These are phyloP conservation scores for Erodium maritimum DNA, from an alignment of 345 rosid genomes.

Conservation along the genomic window DNA sequence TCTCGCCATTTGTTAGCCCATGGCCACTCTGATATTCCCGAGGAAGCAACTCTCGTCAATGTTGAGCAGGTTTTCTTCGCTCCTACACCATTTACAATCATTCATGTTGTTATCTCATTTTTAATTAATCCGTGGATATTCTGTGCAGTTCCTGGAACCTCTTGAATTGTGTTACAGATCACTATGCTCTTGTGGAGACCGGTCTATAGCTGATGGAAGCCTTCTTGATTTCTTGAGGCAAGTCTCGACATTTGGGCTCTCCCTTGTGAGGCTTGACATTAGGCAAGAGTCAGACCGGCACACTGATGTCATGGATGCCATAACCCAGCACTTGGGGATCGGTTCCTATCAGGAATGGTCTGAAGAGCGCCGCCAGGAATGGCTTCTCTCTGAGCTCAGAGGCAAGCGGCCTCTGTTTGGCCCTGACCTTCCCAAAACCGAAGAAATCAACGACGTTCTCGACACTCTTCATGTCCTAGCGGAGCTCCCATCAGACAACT, in stretches of 20 bases:
- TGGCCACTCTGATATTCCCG: constrained; percentile 77
- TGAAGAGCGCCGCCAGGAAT: constrained; percentile 69
- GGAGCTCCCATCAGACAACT: constrained; percentile 73
- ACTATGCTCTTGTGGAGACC: constrained; percentile 74
- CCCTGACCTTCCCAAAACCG: constrained; percentile 89
- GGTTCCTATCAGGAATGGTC: constrained; percentile 90
- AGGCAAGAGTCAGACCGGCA: constrained; percentile 94
- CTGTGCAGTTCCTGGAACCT: too few species aligned
- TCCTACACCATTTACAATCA: too few species aligned
- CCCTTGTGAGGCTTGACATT: constrained; percentile 86
- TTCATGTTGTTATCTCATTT: too few species aligned
- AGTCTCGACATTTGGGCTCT: constrained; percentile 94
- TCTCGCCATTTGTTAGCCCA: constrained; percentile 68
- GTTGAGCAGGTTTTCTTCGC: constrained; percentile 89
- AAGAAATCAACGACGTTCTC: constrained; percentile 76
- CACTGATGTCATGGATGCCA: constrained; percentile 85
- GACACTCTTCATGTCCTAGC: constrained; percentile 75
- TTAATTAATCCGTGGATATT: too few species aligned
- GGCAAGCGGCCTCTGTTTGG: constrained; percentile 94
- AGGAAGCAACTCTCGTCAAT: constrained; percentile 54
- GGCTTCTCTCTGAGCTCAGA: constrained; percentile 82
- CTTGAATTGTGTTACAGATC: constrained; percentile 94
- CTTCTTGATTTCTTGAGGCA: constrained; percentile 90
- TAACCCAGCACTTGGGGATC: constrained; percentile 63
- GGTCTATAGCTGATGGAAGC: constrained; percentile 92